A percentile compares a stretch with the other conserved stretches of the same genome.
phyloP scores from a whole-genome alignment of 371 early-diverging fungal species.

The Apophysomyces trapeziformis region DNA sequence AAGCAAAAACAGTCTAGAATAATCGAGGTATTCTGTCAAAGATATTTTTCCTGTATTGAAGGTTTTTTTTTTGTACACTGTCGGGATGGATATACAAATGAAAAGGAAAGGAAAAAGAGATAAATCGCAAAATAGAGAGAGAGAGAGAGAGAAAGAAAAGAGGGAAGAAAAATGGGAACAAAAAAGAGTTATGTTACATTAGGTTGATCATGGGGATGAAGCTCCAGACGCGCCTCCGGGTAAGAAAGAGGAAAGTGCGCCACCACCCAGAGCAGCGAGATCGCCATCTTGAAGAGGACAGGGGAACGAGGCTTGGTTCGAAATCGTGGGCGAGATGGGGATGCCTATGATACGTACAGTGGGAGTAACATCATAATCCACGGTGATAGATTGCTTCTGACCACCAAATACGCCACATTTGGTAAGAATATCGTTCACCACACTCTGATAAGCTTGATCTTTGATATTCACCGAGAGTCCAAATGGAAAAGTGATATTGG shows the following conservation, averaged over 20 bases:
- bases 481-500: slow-evolving; percentile 55
- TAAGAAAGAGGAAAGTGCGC: background rate
- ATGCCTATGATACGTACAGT: slow-evolving; percentile 50
- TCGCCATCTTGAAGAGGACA: slow-evolving; percentile 26
- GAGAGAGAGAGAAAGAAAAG: too few species aligned
- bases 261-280: background rate
- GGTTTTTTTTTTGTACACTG: too few species aligned
- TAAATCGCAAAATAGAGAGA: too few species aligned
- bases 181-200: background rate
- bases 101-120: too few species aligned
- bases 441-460: slow-evolving; percentile 39
- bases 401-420: slow-evolving; percentile 53
- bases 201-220: background rate
- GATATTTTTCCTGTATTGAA: too few species aligned
- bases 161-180: too few species aligned
- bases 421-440: slow-evolving; percentile 48
- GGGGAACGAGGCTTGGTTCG: slow-evolving; percentile 34
- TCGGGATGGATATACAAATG: too few species aligned
- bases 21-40: too few species aligned
- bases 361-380: slow-evolving; percentile 48
- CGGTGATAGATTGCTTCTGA: slow-evolving; percentile 29
- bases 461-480: slow-evolving; percentile 35
- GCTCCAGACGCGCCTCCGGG: background rate
- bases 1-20: too few species aligned
- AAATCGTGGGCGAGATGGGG: slow-evolving; percentile 45